Base-by-base conservation (phyloP, 768 basidiomycete species). In the Xerocomus spinulosus region DNA sequence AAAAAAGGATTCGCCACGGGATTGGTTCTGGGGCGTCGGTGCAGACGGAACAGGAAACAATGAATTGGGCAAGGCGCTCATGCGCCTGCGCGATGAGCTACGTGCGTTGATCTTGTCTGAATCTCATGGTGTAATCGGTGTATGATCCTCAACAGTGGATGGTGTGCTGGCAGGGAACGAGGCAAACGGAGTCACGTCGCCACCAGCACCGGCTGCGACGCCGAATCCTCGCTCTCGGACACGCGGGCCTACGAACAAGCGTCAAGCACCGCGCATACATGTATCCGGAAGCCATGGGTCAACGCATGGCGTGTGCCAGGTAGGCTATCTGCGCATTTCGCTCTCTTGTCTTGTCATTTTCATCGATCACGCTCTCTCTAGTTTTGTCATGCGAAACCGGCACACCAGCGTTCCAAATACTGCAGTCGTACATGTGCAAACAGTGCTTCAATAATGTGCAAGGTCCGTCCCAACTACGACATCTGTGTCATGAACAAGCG, bases 21-120 rank as follows among this genome's bases (percentile, higher is more conserved):
- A 88, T 60, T 73, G 82, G 44, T 87, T 87, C 64, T 88, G 86
- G 85, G 86, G 86, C 21, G 62, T 82, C 53, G 86, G 86, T 5
- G 72, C 77, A 21, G 82, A 88, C 59, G 70, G 78, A 12, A 70
- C 73, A 50, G 86, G 86, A 21, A 77, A 75, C 26, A 88, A 88
- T 51, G 83, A 88, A 58, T 73, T 88, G 30, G 87, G 86, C 40
- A 85, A 82, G 61, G 78, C 80, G 5, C 72, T 87, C 15, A 79
- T 81, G 67, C 76, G 82, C 50, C 65, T 88, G 57, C 73, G 85
- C 48, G 64, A 69, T 30, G 75, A 72, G 56, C 69, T 85, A 46
- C 76, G 80, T 67, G 33, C 23, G 64, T 57, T 46, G 39, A 3
- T 15, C 15, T 36, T 44, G n/a, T 21, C 34, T n/a, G 1, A 14